phyloP scores from a whole-genome alignment of 495 filamentous ascomycete species.

The Glonium stellatum region DNA sequence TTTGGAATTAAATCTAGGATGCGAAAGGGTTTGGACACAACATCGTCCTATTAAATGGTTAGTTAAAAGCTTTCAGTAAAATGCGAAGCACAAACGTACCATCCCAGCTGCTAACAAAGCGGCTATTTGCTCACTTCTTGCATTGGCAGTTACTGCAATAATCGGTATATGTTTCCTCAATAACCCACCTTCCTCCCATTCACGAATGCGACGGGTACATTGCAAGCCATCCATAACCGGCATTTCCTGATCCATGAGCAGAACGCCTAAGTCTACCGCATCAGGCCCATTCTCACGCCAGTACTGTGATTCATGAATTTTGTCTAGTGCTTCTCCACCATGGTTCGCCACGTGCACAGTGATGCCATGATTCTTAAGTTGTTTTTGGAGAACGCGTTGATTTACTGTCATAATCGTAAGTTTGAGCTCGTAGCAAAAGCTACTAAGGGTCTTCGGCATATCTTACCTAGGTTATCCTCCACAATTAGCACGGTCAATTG shows the following conservation, averaged over 20 bases:
- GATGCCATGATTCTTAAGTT: slow-evolving; percentile 57
- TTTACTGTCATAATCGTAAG: slow-evolving; percentile 47
- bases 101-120: slow-evolving; percentile 63
- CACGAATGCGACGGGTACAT: slow-evolving; percentile 59
- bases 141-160: slow-evolving; percentile 73
- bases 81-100: slow-evolving; percentile 38
- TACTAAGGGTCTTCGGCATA: background rate
- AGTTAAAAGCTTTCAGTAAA: background rate
- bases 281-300: slow-evolving; percentile 33
- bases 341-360: slow-evolving; percentile 63
- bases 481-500: slow-evolving; percentile 58
- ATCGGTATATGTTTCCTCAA: slow-evolving; percentile 58
- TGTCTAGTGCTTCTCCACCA: slow-evolving; percentile 65
- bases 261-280: slow-evolving; percentile 48
- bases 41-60: slow-evolving; percentile 54
- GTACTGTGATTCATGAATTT: slow-evolving; percentile 36
- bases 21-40: slow-evolving; percentile 72
- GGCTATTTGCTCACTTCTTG: slow-evolving; percentile 57
- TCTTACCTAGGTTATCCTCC: slow-evolving; percentile 53
- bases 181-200: slow-evolving; percentile 47
- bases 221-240: slow-evolving; percentile 73
- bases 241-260: slow-evolving; percentile 84
- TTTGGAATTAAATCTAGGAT: slow-evolving; percentile 62
- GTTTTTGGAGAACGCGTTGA: slow-evolving; percentile 58
- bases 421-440: too few species aligned